Evolutionary conservation across 73 alveolate species (phyloP), one percentile per base, ranked within the genome.

Genomic region (Tetrahymena elliotti): DNA sequence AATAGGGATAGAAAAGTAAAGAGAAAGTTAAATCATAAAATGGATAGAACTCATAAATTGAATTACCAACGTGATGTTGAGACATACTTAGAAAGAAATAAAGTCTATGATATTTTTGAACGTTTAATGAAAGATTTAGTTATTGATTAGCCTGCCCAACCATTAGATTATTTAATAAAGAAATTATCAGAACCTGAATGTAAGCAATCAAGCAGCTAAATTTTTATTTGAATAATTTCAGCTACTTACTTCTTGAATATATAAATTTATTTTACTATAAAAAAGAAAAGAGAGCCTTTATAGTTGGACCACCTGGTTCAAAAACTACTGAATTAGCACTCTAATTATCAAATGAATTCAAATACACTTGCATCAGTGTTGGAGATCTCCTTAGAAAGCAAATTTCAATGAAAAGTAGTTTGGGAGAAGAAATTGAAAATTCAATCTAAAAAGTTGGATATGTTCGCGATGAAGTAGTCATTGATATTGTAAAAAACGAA

Each of bases 291-390:
- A 96, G 99, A 92, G 96, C 98, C 27, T 98, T 98, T 95, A 96
- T 98, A 9, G 98, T 98, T 40, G 99, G 99, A 40, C 99, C 99
- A 38, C 98, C 99, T n/a, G 99, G 99, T n/a, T 95, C 98, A 84
- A 94, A 95, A 84, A 84, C 98, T 13, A 98, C 98, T 94, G 97
- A 95, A 93, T 95, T 96, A 38, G 98, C 99, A 35, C 96, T 97
- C 34, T 95, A 98, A 35, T 53, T 98, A 33, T 97, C 99, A 31
- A 98, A 98, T 83, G 93, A 97, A 88, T 96, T 98, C 96, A 94
- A 95, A 40, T 97, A 95, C 94, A 40, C 97, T 35, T 93, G 97
- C 93, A 97, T 99, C 33, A 93, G 97, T 16, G 95, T 97, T 93
- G 99, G 98, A 20, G 99, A 98, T 96, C 95, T 98, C 2, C 83